These are phyloP conservation scores for Beauveria bassiana DNA, from an alignment of 2,329 filamentous ascomycete species.

Conservation along the genomic window DNA sequence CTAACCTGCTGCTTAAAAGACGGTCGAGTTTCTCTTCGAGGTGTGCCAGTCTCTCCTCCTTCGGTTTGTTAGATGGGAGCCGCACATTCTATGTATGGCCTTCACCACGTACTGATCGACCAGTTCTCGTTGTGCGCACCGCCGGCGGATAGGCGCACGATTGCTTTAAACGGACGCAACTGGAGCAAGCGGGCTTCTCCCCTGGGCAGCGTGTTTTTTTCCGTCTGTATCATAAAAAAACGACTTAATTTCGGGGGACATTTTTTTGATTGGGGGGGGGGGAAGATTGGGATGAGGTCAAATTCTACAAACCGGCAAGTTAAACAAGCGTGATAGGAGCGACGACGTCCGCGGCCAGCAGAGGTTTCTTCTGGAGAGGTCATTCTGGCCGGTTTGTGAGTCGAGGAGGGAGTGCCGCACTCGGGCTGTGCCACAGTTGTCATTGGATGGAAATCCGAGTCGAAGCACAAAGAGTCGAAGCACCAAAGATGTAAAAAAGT, in stretches of 20 bases:
- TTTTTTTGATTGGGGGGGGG: neutral
- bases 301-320: slow-evolving; percentile 36
- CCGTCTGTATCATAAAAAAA: neutral
- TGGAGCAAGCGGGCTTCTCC: slow-evolving; percentile 43
- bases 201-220: slow-evolving; percentile 46
- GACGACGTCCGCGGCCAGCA: slow-evolving; percentile 26
- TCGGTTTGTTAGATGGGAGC: slow-evolving; percentile 8
- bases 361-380: slow-evolving; percentile 24
- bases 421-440: neutral
- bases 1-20: slow-evolving; percentile 33
- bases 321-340: slow-evolving; percentile 36
- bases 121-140: slow-evolving; percentile 29
- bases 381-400: slow-evolving; percentile 17
- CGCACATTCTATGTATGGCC: neutral
- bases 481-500: neutral
- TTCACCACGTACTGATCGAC: slow-evolving; percentile 33
- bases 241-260: neutral
- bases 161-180: slow-evolving; percentile 40
- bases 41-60: slow-evolving; percentile 44
- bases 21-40: slow-evolving; percentile 45
- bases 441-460: neutral
- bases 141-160: slow-evolving; percentile 36
- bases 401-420: neutral
- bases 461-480: no score
- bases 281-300: neutral